These are phyloP conservation scores for Musa beccarii DNA, from an alignment of 176 grass and related monocot species.

Conservation along the genomic window DNA sequence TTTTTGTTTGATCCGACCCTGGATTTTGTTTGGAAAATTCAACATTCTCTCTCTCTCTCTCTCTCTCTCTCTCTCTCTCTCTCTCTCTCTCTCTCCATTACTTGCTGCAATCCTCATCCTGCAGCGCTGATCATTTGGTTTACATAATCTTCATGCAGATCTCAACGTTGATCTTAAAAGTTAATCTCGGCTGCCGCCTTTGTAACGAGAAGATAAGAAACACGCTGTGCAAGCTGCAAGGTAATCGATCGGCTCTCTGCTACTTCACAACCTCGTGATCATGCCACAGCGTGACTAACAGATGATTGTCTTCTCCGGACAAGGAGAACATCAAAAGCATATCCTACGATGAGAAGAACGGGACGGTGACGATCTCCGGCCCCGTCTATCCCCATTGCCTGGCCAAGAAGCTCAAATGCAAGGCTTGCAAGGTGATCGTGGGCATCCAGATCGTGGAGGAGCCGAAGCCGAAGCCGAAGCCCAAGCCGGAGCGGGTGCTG, in stretches of 20 bases:
- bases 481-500: no score
- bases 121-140: not conserved
- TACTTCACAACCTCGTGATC: not conserved
- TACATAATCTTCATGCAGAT: conserved; percentile 27
- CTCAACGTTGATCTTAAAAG: conserved; percentile 54
- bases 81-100: not conserved
- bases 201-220: conserved; percentile 56
- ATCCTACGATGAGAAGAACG: conserved; percentile 37
- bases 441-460: conserved; percentile 30
- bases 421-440: conserved; percentile 45
- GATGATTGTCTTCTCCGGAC: conserved; percentile 10
- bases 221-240: conserved; percentile 62
- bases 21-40: no score
- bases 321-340: conserved; percentile 41
- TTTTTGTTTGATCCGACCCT: no score
- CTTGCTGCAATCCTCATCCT: not conserved
- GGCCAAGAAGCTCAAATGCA: conserved; percentile 45
- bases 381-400: conserved; percentile 48
- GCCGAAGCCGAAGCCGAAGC: no score
- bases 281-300: no score
- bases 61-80: not conserved
- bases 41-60: not conserved
- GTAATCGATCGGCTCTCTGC: conserved; percentile 10
- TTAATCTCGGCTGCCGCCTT: conserved; percentile 58
- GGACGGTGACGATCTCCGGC: conserved; percentile 42